A percentile compares a stretch with the other conserved stretches of the same genome.
phyloP scores from a whole-genome alignment of 1,139 yeast species.

The Candida pseudoviswanathii region DNA sequence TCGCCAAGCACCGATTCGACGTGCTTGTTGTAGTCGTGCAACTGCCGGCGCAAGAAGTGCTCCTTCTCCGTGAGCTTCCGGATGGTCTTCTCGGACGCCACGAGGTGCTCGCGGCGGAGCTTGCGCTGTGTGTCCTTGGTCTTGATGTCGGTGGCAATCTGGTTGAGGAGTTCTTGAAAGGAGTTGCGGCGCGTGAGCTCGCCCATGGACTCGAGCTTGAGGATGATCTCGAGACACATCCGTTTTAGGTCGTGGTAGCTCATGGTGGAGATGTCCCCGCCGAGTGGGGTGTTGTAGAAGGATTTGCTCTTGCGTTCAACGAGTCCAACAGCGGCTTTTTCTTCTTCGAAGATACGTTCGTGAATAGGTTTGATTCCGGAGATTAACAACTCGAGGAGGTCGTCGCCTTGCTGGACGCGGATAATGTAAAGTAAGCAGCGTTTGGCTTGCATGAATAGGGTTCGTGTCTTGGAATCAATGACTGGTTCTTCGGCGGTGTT shows the following conservation, averaged over 20 bases:
- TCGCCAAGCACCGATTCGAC: constrained; percentile 67
- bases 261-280: constrained; percentile 54
- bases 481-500: constrained; percentile 48
- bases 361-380: constrained; percentile 71
- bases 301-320: constrained; percentile 26
- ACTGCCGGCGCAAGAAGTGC: constrained; percentile 58
- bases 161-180: constrained; percentile 79
- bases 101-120: constrained; percentile 62
- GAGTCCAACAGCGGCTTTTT: constrained; percentile 33
- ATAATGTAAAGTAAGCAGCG: constrained; percentile 78
- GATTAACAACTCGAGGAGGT: constrained; percentile 70
- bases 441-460: constrained; percentile 77
- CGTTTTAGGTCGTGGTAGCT: constrained; percentile 79
- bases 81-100: constrained; percentile 60
- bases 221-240: constrained; percentile 70
- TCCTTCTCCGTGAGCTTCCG: constrained; percentile 64
- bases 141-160: constrained; percentile 82
- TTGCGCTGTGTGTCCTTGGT: constrained; percentile 73
- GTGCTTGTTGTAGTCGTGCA: constrained; percentile 67
- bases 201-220: constrained; percentile 75
- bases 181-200: constrained; percentile 66
- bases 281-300: constrained; percentile 42
- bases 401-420: constrained; percentile 76
- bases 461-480: constrained; percentile 48
- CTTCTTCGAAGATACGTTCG: constrained; percentile 62